Evolutionary conservation across 441 rosid species (phyloP), one percentile per base, ranked within the genome.

Genomic region (Adansonia gregorii): DNA sequence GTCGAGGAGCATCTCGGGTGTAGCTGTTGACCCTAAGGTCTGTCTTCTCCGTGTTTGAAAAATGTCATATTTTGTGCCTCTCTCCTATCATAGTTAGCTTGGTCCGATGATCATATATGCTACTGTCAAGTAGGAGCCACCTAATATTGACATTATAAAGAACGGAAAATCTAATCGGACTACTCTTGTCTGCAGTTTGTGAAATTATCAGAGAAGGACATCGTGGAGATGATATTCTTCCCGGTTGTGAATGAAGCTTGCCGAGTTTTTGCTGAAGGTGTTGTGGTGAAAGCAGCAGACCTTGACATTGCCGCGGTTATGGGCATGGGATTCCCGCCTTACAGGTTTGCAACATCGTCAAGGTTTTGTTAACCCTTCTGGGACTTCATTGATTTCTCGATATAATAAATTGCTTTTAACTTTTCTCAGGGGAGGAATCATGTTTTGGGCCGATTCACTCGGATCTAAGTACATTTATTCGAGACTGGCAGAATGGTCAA

Each of bases 301-400:
- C 93, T 94, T 49, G 99, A 95, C 90, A 87, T 95, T 80, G 89
- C 99, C 66, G 86, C 90, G 22, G 85, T 95, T 55, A 85, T 95
- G 88, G 99, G 99, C 86, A 95, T 93, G 99, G 99, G 99, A 22
- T 95, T 95, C 79, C 99, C 98, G 79, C 90, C 92, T 73, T 94
- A 94, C 87, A 92, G 99, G 99, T 94, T 41, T 68, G 80, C 72
- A 24, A 56, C 58, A 3, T 80, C 12, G 6, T 24, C 31, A 0
- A 2, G 6, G 35, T 45, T 46, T 63, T 20, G 24, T 43, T 1
- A 48, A 19, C 61, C 70, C 22, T 52, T 43, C 48, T 67, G 3
- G 2, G 35, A 71, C 12, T 64, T 73, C 4, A 60, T 55, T 4
- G 10, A 31, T 41, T 24, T 69, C 64, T 49, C 74, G 70, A 74